Conservation (phyloP, 169 alveolate genomes). For the Neospora caninum region DNA sequence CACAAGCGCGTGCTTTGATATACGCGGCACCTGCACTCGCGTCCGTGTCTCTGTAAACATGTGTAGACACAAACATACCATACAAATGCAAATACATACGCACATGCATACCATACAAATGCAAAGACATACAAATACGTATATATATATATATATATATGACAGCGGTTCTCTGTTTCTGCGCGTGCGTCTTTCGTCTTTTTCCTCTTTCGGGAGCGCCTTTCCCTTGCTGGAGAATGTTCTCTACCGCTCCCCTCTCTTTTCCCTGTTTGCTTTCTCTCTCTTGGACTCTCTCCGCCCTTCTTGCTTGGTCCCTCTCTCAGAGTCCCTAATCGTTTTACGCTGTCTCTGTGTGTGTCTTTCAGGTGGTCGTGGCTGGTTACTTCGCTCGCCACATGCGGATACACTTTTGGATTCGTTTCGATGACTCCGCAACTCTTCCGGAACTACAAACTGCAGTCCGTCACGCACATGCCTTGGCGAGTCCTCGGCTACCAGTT, state of each 20-base stretch:
- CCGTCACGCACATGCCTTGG: slow-evolving; percentile 99
- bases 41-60: no score
- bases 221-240: no score
- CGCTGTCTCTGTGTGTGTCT: no score
- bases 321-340: background rate
- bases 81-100: no score
- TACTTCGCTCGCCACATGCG: slow-evolving; percentile 64
- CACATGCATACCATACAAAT: no score
- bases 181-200: no score
- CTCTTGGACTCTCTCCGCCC: background rate
- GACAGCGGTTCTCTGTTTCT: no score
- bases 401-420: slow-evolving; percentile 73
- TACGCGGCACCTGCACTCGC: background rate
- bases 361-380: slow-evolving; percentile 63
- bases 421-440: slow-evolving; percentile 91
- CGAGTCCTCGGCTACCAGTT: slow-evolving; percentile 91
- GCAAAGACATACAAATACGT: no score
- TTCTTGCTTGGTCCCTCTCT: background rate
- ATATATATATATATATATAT: background rate
- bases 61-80: no score
- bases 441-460: slow-evolving; percentile 95
- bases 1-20: no score
- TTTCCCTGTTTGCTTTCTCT: background rate
- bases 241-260: slow-evolving; percentile 3
- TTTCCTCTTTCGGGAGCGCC: no score